Evolutionary conservation across 441 rosid genomes (phyloP).

Genomic region (Populus hybrid): DNA sequence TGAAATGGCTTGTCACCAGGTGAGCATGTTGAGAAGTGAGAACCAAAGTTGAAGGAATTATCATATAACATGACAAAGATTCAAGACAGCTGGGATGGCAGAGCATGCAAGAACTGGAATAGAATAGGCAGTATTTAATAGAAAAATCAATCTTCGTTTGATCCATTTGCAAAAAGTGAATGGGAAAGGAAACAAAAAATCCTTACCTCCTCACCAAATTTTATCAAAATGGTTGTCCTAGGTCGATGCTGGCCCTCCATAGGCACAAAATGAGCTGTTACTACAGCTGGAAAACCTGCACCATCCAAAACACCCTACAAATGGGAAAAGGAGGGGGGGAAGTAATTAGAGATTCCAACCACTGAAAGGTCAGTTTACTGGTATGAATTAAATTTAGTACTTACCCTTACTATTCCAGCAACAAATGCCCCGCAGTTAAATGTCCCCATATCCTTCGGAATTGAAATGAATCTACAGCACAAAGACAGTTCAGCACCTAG

Average conservation of each 20-base stretch:
- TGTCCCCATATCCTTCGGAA: too few relatives aligned
- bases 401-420: slow-evolving; percentile 88
- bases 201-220: slow-evolving; percentile 91
- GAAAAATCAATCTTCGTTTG: neutral
- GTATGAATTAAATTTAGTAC: slow-evolving; percentile 18
- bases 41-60: neutral
- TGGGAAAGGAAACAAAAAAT: neutral
- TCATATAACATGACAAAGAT: neutral
- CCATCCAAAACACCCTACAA: slow-evolving; percentile 85
- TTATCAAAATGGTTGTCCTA: slow-evolving; percentile 88
- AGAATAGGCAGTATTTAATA: neutral
- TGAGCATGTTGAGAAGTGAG: neutral
- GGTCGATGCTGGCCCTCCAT: slow-evolving; percentile 94
- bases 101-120: neutral
- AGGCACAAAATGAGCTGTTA: slow-evolving; percentile 98
- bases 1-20: neutral
- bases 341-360: slow-evolving; percentile 18
- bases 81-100: neutral
- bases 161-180: neutral
- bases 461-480: too few relatives aligned
- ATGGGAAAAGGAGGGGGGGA: slow-evolving; percentile 6
- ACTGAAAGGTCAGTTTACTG: slow-evolving; percentile 5
- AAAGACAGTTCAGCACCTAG: too few relatives aligned
- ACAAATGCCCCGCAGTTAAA: too few relatives aligned
- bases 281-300: slow-evolving; percentile 94